Evolutionary conservation across 2,329 filamentous ascomycete genomes (phyloP).

Genomic region (Fusarium illudens): DNA sequence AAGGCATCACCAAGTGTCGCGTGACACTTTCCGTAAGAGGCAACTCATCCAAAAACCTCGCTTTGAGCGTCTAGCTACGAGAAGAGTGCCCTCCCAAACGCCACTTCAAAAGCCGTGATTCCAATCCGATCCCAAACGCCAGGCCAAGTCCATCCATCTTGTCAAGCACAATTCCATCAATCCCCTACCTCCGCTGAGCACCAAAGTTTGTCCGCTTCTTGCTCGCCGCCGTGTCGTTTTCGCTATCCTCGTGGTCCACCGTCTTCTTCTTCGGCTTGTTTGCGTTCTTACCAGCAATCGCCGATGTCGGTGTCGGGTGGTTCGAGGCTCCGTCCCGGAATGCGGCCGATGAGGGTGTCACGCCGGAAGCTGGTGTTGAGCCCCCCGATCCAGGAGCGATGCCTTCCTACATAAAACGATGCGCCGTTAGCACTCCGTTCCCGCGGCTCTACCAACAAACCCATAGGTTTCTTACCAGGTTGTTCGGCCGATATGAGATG

Average conservation of each 20-base stretch:
- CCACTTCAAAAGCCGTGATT: constrained; percentile 7
- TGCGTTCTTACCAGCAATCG: constrained; percentile 54
- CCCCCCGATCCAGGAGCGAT: constrained; percentile 50
- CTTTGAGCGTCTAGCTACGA: not conserved
- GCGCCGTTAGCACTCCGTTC: constrained; percentile 7
- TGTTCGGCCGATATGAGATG: constrained; percentile 65
- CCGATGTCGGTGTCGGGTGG: constrained; percentile 65
- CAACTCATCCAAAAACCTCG: not conserved
- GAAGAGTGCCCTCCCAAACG: constrained; percentile 10
- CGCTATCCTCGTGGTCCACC: constrained; percentile 63
- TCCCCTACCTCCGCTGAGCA: constrained; percentile 58
- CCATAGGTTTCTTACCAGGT: constrained; percentile 41
- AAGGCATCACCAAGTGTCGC: not conserved
- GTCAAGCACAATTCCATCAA: not conserved
- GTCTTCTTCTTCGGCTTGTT: constrained; percentile 64
- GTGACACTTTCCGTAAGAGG: not conserved
- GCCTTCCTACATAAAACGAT: constrained; percentile 27
- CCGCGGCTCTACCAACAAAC: not conserved
- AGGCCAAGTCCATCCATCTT: not conserved
- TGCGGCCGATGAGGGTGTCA: constrained; percentile 60
- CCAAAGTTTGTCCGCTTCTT: constrained; percentile 69
- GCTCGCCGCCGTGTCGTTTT: constrained; percentile 61
- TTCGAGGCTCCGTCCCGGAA: constrained; percentile 61
- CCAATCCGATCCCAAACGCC: constrained; percentile 14
- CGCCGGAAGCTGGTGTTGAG: constrained; percentile 46